Evolutionary conservation across 2,329 filamentous ascomycete genomes (phyloP).

Genomic region (Lomentospora prolificans): DNA sequence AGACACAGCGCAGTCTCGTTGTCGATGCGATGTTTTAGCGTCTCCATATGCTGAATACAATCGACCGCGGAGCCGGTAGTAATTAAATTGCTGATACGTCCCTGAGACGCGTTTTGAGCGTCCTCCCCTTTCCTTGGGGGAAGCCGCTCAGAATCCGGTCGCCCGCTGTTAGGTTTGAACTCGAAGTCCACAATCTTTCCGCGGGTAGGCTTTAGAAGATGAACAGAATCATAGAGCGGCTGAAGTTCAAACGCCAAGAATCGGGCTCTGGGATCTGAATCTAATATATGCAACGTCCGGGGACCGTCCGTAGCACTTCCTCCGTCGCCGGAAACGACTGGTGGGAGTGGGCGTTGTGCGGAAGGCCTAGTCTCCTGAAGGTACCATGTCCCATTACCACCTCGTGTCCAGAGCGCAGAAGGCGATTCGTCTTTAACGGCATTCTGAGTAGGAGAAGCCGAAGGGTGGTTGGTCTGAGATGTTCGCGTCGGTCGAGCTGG

Average conservation of each 20-base stretch:
- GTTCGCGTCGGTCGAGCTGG: not conserved
- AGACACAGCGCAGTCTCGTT: constrained; percentile 63
- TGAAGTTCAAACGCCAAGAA: constrained; percentile 1
- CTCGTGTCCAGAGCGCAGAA: constrained; percentile 27
- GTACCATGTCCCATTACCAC: not conserved
- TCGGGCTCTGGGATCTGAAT: not conserved
- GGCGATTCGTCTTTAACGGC: constrained; percentile 47
- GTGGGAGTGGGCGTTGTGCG: not conserved
- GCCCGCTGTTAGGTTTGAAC: not conserved
- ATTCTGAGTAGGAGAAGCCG: constrained; percentile 39
- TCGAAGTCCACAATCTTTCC: constrained; percentile 1
- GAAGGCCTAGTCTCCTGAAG: not conserved
- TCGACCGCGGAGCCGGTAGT: constrained; percentile 52
- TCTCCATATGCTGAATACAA: constrained; percentile 41
- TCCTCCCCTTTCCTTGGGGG: not conserved
- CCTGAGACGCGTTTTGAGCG: not conserved
- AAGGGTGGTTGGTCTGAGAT: not conserved
- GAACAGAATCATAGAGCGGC: constrained; percentile 4
- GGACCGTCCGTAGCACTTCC: not conserved
- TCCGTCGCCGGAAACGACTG: not conserved
- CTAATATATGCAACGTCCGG: constrained; percentile 6
- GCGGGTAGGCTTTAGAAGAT: not conserved
- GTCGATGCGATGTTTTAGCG: constrained; percentile 56
- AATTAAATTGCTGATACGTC: constrained; percentile 46
- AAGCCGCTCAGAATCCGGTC: not conserved